Conservation (phyloP, 78 protist genomes). For the Dictyostelium capitatum region DNA sequence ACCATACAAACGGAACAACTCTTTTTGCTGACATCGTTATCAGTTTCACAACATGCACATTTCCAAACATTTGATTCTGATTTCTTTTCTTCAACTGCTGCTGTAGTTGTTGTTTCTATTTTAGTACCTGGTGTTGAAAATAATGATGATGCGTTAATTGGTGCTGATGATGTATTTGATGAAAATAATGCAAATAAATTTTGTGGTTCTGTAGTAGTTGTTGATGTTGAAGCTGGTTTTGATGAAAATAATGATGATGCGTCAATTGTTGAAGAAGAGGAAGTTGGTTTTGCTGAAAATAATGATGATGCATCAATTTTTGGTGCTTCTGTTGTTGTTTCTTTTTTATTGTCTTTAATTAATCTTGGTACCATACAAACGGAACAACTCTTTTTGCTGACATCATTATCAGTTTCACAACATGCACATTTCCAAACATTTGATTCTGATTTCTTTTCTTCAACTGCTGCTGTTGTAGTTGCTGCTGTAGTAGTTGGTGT, state of each 20-base stretch:
- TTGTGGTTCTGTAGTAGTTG: not conserved
- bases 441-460: not conserved
- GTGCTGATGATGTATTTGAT: not conserved
- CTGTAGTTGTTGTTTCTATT: not conserved
- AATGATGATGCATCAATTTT: not conserved
- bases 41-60: conserved; percentile 24
- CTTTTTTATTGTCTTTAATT: not conserved
- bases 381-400: not conserved
- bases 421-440: conserved; percentile 9
- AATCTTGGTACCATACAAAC: conserved; percentile 41
- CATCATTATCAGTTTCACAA: conserved; percentile 18
- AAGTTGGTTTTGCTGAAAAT: not conserved
- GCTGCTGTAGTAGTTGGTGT: not conserved
- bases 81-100: not conserved
- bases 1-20: conserved; percentile 11
- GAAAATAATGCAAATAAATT: not conserved
- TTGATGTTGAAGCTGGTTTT: not conserved
- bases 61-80: not conserved
- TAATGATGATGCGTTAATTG: not conserved
- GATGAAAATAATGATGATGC: not conserved
- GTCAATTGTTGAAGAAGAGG: not conserved
- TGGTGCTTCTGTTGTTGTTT: not conserved
- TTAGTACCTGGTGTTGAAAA: not conserved
- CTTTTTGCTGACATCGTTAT: not conserved
- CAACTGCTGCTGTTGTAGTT: conserved; percentile 7